Base-by-base conservation (phyloP, 805 yeast genomes). In the Wickerhamomyces sydowiorum region DNA sequence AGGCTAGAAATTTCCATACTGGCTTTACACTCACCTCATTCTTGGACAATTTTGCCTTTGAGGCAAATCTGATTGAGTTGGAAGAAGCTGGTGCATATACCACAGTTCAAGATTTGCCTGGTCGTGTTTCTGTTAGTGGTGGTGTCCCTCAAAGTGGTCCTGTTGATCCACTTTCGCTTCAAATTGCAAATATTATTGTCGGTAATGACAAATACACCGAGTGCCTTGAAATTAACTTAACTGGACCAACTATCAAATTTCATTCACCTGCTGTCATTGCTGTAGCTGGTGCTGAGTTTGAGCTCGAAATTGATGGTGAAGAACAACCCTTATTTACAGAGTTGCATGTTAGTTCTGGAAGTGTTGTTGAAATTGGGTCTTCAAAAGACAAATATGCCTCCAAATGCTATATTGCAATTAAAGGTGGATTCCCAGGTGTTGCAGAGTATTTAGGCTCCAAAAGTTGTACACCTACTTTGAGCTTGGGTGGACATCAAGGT, bases 71-170 rank as follows among this genome's bases (percentile, higher is more conserved):
- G 9, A 41, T 58, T 34, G 63, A 58, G 30, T 57, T 58, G 39
- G 45, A 44, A 18, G 56, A 57, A 8, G 65, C 72, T 3, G 76
- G 76, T 46, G 76, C 75, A 24, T 73, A 73, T 57, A 73, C 79
- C 28, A 72, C 78, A 1, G 72, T 73, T 28, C 79, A 73, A 53
- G 79, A 73, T 53, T 68, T 62, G 48, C 67, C 66, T 1, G 68
- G 66, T 18, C 48, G 57, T 37, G 42, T n/a, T n/a, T 8, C 18
- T 12, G 5, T 34, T 18, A 52, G 51, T 34, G 58, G 56, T 34
- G 63, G 63, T 39, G 52, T 59, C 30, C 62, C 62, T 15, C 36
- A 43, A 23, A 33, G 51, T 36, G 63, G 63, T 18, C 63, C 63
- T 4, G 48, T 49, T 24, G 63, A 59, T 42, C 45, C 47, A 12